Base-by-base conservation (phyloP, 2,329 filamentous ascomycete genomes). In the Talaromyces sp. region DNA sequence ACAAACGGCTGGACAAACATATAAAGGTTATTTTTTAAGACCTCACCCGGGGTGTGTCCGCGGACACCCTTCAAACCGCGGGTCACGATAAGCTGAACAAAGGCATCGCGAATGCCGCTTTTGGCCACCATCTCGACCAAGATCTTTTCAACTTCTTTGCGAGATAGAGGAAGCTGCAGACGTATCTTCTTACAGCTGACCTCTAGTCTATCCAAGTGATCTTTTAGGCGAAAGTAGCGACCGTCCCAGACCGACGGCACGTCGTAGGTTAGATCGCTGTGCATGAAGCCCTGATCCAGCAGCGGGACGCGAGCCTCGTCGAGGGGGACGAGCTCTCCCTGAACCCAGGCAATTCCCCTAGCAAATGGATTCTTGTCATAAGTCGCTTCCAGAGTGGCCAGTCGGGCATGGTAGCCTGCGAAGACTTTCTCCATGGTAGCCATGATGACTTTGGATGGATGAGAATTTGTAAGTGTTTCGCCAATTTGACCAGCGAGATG, bases 221-320 rank as follows among this genome's bases (percentile, higher is more conserved):
- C 79, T 51, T 82, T 79, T 0, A 83, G 76, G 0, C 81, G 81
- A 70, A 83, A 83, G 66, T 81, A 81, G 1, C 78, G 78, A 0
- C 81, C 79, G 55, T 83, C 79, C 82, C 82, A 83, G 30, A 83
- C 79, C 0, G 80, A 69, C 0, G 81, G 79, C 0, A 83, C 82
- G 56, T 83, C 81, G 67, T 83, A 83, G 1, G 82, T 83, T 1
- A 83, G 66, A 53, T 83, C 81, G 68, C 80, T 78, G 67, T 80
- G 81, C 66, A 83, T 68, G 67, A 84, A 84, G 18, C 82, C 82
- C 68, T 84, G 77, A 64, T 84, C 82, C 0, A 81, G 65, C 0
- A 83, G 67, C 1, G 82, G 82, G 18, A 83, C 81, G n/a, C 75
- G 75, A 1, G 82, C 82, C 53, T 82, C 68, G n/a, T 72, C 44